Evolutionary conservation across 108 stramenopile species (phyloP), one percentile per base, ranked within the genome.

Genomic region (Stephanodiscus minutulus): DNA sequence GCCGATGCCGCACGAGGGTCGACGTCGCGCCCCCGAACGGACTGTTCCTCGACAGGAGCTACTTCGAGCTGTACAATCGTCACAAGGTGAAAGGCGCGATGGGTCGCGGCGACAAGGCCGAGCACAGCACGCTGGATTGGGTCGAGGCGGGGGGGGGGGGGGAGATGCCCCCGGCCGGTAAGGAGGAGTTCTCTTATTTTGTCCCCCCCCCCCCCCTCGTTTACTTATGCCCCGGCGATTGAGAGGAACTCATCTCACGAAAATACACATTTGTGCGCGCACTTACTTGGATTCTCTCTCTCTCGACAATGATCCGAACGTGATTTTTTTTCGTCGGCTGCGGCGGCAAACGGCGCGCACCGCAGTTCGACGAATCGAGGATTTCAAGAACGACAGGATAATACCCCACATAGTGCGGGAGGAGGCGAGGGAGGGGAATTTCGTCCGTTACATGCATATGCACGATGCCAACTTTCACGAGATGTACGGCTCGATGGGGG

Each of bases 11-110:
- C 35, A 84, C 92, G 66, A 79, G 64, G 29, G 53, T 91, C 6
- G 66, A 78, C 35, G 74, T 92, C 5, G 95, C 95, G 13, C 95
- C 95, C 25, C 85, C 92, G 0, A 91, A 96, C 64, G 95, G 95
- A 0, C 64, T 96, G 50, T 96, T 91, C 62, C 66, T 94, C 29
- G 95, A 96, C 72, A 89, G 92, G 86, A 87, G 86, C 60, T 90
- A 77, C 74, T 96, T 88, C 73, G 91, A 82, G 7, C 63, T 78
- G 10, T 93, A 91, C 77, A 93, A 93, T 75, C 58, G 37, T 36
- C 72, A 64, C 54, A 83, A 83, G 65, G 63, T 84, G 10, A 87
- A 89, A 67, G 81, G 65, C 48, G 61, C 46, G 15, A 66, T 82
- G 43, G 81, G 80, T 39, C 60, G 44, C 27, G 58, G 48, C 22